These are phyloP conservation scores for Ogataea paraovalis DNA, from an alignment of 805 yeast genomes.

Conservation along the genomic window DNA sequence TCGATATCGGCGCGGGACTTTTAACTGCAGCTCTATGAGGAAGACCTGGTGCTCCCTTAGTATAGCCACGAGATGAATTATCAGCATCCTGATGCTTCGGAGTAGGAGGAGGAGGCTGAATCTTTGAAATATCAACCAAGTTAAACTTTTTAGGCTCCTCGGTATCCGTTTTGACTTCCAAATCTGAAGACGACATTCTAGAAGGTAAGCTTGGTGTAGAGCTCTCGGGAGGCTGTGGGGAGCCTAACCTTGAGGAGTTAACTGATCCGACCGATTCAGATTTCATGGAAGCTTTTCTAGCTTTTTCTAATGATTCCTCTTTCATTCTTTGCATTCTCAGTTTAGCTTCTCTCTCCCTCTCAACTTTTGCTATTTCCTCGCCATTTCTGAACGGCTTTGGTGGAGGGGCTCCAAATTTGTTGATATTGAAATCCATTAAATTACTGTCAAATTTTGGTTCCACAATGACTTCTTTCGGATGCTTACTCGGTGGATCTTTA, in stretches of 20 bases:
- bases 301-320: slow-evolving; percentile 27
- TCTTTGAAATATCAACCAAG: slow-evolving; percentile 24
- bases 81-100: slow-evolving; percentile 4
- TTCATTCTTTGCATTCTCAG: slow-evolving; percentile 24
- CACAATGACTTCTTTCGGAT: slow-evolving; percentile 16
- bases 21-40: neutral
- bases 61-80: neutral
- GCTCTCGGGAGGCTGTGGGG: slow-evolving; percentile 1
- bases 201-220: slow-evolving; percentile 13
- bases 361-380: slow-evolving; percentile 22
- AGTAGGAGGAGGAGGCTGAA: slow-evolving; percentile 28
- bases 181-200: slow-evolving; percentile 4
- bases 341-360: slow-evolving; percentile 22
- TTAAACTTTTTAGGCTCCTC: slow-evolving; percentile 19
- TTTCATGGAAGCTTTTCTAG: slow-evolving; percentile 13
- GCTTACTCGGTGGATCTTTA: slow-evolving; percentile 10
- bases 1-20: neutral
- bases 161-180: slow-evolving; percentile 1
- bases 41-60: neutral
- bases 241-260: neutral
- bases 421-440: slow-evolving; percentile 34
- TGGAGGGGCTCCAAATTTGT: slow-evolving; percentile 44
- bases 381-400: slow-evolving; percentile 33
- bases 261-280: slow-evolving; percentile 5
- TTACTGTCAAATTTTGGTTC: slow-evolving; percentile 29